Base-by-base conservation (phyloP, 2,329 filamentous ascomycete genomes). In the Claviceps sp. region DNA sequence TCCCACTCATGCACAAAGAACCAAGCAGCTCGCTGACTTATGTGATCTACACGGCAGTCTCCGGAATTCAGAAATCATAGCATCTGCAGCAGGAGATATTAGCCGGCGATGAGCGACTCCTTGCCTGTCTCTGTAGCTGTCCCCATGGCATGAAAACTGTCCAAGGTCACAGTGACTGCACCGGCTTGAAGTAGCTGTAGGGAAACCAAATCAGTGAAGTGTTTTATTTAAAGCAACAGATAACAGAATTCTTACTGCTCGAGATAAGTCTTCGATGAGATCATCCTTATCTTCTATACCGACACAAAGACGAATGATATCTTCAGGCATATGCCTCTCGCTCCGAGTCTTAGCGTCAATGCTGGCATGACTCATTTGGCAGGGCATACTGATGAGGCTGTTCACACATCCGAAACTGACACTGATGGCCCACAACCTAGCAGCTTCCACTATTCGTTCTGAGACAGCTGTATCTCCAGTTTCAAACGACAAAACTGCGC, bases 371-470 rank as follows among this genome's bases (percentile, higher is more conserved):
- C 91, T 97, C 94, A 98, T 98, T 63, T 91, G 89, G 72, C 93
- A 98, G 8, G 93, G 91, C 91, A 98, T 96, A 72, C 90, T 96
- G 69, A 98, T 98, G 67, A 98, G 73, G 65, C 88, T 95, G 73
- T 98, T 98, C 58, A 98, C 93, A 66, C 93, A 97, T 47, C 93
- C 93, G 65, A 98, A 98, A 63, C 89, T 95, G 54, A 98, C 93
- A 58, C 87, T 94, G 60, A 98, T 98, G 37, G 87, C 89, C 83
- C 89, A 98, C 36, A 98, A 74, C 57, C 87, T 82, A 2, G 93
- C 87, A 34, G 87, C 87, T 71, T 97, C 93, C 5, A 98, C 93
- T 61, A 98, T 96, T 41, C 90, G 81, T 72, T 96, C 89, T 4
- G 87, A 94, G 36, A 96, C 70, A 7, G 75, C 72, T 2, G 89